Percentiles rank a stretch among this genome's conserved stretches.
Evolutionary conservation across 1,284 basidiomycete genomes (phyloP).

Genomic region (Boletus sp.): DNA sequence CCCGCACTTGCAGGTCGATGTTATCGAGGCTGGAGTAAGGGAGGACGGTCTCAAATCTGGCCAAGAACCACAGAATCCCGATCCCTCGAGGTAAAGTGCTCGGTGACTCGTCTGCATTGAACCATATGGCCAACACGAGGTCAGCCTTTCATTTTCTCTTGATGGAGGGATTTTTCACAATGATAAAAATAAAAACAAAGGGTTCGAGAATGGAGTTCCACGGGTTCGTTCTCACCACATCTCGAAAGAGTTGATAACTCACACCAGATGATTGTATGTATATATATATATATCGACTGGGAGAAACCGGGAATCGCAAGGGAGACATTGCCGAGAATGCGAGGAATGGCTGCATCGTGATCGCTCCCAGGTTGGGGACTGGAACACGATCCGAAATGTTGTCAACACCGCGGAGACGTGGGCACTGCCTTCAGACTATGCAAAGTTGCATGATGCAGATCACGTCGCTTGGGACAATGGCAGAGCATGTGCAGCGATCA

Average conservation of each 20-base stretch:
- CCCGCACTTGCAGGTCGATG: slow-evolving; percentile 7
- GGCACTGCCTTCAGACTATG: slow-evolving; percentile 14
- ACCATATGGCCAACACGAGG: slow-evolving; percentile 13
- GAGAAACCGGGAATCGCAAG: slow-evolving; percentile 19
- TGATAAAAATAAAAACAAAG: background rate
- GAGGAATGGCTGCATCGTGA: background rate
- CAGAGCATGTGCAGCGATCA: slow-evolving; percentile 3
- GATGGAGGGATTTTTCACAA: background rate
- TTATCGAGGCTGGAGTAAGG: slow-evolving; percentile 12
- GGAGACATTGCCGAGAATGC: background rate
- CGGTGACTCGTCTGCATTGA: slow-evolving; percentile 14
- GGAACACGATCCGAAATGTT: slow-evolving; percentile 14
- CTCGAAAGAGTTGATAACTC: background rate
- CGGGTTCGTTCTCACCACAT: background rate
- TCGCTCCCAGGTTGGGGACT: slow-evolving; percentile 13
- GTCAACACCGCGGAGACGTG: slow-evolving; percentile 18
- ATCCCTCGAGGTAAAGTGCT: slow-evolving; percentile 12
- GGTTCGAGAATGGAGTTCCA: slow-evolving; percentile 19
- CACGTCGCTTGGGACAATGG: slow-evolving; percentile 11
- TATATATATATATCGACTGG: background rate
- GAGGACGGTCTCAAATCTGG: slow-evolving; percentile 2
- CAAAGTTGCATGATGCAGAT: slow-evolving; percentile 16
- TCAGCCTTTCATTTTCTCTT: background rate
- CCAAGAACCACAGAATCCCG: slow-evolving; percentile 7
- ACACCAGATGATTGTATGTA: background rate